These are phyloP conservation scores for Corynascus novoguineensis DNA, from an alignment of 495 filamentous ascomycete genomes.

Conservation along the genomic window DNA sequence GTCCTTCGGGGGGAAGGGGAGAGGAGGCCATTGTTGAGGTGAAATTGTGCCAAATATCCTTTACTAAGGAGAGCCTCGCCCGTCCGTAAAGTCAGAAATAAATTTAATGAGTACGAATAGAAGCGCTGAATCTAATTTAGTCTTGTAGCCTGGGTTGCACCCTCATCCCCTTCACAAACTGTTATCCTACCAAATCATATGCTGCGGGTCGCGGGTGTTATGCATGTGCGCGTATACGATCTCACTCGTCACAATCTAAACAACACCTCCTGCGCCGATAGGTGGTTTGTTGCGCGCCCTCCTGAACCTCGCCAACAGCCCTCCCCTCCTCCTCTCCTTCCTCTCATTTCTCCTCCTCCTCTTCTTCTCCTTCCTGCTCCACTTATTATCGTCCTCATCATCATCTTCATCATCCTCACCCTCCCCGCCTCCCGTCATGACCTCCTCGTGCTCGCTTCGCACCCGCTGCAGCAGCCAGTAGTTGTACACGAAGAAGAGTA, in stretches of 20 bases:
- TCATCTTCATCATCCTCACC: not conserved
- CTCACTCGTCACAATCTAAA: constrained; percentile 4
- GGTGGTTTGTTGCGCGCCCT: constrained; percentile 4
- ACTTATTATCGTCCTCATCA: not conserved
- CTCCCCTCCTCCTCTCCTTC: not conserved
- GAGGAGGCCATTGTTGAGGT: constrained; percentile 27
- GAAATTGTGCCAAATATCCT: too few relatives aligned
- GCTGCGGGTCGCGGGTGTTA: too few relatives aligned
- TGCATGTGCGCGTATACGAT: not conserved
- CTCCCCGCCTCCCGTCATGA: not conserved
- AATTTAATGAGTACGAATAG: not conserved
- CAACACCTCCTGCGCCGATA: constrained; percentile 21
- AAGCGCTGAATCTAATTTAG: not conserved
- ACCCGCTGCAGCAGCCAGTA: constrained; percentile 28
- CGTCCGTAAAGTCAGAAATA: not conserved
- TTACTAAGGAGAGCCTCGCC: too few relatives aligned
- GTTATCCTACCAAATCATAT: not conserved
- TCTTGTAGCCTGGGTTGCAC: not conserved
- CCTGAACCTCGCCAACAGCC: not conserved
- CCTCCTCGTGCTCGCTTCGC: constrained; percentile 22
- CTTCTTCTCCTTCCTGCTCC: not conserved
- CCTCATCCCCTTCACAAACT: not conserved
- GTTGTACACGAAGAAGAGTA: constrained; percentile 36
- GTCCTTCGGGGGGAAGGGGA: constrained; percentile 18
- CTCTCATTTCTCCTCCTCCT: not conserved